Base-by-base conservation (phyloP, 1,284 basidiomycete genomes). In the Fomitopsis betulina region DNA sequence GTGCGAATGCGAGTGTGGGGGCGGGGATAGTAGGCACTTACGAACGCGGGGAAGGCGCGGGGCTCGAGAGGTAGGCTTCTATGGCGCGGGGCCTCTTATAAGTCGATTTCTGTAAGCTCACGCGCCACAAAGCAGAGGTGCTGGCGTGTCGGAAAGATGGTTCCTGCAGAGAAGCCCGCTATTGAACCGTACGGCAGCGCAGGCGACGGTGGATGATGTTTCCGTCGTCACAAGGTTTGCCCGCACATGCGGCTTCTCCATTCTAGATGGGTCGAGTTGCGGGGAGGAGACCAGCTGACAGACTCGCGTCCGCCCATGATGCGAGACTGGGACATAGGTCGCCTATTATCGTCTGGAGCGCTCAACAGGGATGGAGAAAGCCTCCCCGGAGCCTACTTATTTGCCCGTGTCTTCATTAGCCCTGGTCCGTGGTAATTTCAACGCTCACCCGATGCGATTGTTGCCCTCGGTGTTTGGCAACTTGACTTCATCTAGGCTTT, bases 1-100 rank as follows among this genome's bases (percentile, higher is more conserved):
- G 55, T 50, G 42, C 33, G 54, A 40, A 39, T 12, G 39, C 53
- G 53, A 55, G 54, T 47, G 45, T 25, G 23, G 45, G 45, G 10
- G 13, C 45, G 45, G 45, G 45, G 25, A 47, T 25, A 47, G 25
- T 47, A 30, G 23, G 23, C 45, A 47, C 45, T 21, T 47, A 25
- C 45, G 45, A 52, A 52, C n/a, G 37, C 37, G 49, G 49, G 49
- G 49, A 37, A 51, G 49, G 49, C 33, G 49, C 35, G 49, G 32
- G 32, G 49, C 15, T 19, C 49, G 49, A 32, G 49, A 32, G 47
- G 49, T 6, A 5, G 21, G 32, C 8, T 13, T 4, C 12, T 17
- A 19, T 2, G 12, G n/a, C 33, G 21, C 33, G 32, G n/a, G 25
- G 49, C 17, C 49, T 51, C 49, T 51, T 51, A 51, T 51, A 19